Evolutionary conservation across 2,329 filamentous ascomycete genomes (phyloP).

Genomic region (Didymella pinodella): DNA sequence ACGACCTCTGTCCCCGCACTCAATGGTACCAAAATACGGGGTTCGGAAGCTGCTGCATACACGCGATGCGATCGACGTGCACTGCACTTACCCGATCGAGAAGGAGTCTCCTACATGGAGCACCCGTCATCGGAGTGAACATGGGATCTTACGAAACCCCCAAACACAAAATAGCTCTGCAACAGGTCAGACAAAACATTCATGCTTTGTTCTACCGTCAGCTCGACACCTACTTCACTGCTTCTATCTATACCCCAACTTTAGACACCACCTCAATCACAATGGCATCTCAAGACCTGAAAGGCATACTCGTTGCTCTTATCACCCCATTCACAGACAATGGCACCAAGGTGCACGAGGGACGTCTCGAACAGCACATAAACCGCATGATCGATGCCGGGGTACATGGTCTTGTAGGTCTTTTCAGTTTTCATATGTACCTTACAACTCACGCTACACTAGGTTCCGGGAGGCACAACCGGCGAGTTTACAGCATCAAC

Average conservation of each 20-base stretch:
- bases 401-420: conserved; percentile 51
- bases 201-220: not conserved
- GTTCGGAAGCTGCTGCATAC: conserved; percentile 2
- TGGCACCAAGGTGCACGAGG: conserved; percentile 52
- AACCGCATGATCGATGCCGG: conserved; percentile 56
- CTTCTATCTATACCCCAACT: not conserved
- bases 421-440: too few species aligned
- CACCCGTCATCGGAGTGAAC: conserved; percentile 10
- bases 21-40: not conserved
- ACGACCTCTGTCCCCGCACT: conserved; percentile 2
- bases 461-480: conserved; percentile 59
- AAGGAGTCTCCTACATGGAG: conserved; percentile 14
- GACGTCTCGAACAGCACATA: conserved; percentile 55
- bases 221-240: not conserved
- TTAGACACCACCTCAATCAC: not conserved
- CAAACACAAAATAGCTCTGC: conserved; percentile 11
- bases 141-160: conserved; percentile 1
- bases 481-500: conserved; percentile 60
- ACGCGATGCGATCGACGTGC: not conserved
- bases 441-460: too few species aligned
- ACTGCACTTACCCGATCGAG: conserved; percentile 13
- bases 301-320: conserved; percentile 59
- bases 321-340: conserved; percentile 59
- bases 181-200: not conserved
- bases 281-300: conserved; percentile 31